Evolutionary conservation across 257 asterid genomes (phyloP), one percentile per base, ranked within the genome.

Genomic region (Anisodus tanguticus): DNA sequence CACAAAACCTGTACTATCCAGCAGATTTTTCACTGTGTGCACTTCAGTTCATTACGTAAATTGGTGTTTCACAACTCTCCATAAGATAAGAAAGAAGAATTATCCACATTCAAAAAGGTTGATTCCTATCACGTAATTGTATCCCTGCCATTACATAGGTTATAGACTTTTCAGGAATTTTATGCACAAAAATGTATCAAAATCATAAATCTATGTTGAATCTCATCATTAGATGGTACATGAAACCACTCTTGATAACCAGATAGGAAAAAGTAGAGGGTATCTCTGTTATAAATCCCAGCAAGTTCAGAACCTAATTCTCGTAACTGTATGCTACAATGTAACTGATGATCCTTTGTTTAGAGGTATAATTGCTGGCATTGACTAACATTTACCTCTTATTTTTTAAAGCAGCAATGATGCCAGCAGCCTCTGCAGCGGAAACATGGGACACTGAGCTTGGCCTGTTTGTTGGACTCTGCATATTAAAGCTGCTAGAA

Each of bases 341-440:
- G 41, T 19, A 71, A 71, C 55, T 19, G n/a, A 45, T 71, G 9
- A 71, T 45, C 9, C 54, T 43, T 71, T 19, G 58, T 17, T 4
- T 45, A 71, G 7, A 45, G 35, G 57, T 43, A 57, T 74, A 76
- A 51, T 12, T 51, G 63, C 81, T 1, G 31, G 19, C 41, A 31
- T 37, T n/a, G 54, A 82, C 79, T 15, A 82, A 53, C 26, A 8
- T 41, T 47, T 80, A 93, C 99, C 98, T 95, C 91, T 91, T 94
- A 86, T 95, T 93, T 87, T 90, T 93, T 85, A 97, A 84, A 55
- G 84, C 77, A 84, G 93, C 89, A 84, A 91, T 86, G 72, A 95
- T 92, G 80, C 93, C 93, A 17, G 98, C 95, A 62, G 93, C 95
- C 91, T 94, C 98, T n/a, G 97, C 91, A 2, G 97, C 98, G 31